These are phyloP conservation scores for Scleroderma citrinum DNA, from an alignment of 768 basidiomycete species.

Conservation along the genomic window DNA sequence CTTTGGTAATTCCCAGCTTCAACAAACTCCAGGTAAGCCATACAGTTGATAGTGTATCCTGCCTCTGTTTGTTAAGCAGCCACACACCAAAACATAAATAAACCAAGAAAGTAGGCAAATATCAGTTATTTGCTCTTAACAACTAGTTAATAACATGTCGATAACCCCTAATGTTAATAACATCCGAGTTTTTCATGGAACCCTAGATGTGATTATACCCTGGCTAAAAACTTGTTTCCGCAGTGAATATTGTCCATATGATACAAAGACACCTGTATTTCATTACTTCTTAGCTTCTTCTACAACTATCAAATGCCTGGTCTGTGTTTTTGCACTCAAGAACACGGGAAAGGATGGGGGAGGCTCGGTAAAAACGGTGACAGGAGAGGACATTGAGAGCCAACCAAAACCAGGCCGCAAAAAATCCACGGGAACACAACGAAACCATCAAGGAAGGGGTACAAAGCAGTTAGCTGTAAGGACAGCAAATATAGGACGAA, in stretches of 20 bases:
- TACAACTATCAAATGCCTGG: constrained; percentile 23
- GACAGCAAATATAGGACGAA: constrained; percentile 11
- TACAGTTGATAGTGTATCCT: too few relatives aligned
- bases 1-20: too few relatives aligned
- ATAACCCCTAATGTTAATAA: too few relatives aligned
- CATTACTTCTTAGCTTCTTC: constrained; percentile 22
- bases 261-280: constrained; percentile 27
- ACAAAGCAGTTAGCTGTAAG: neutral
- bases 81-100: too few relatives aligned
- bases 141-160: too few relatives aligned
- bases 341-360: constrained; percentile 11
- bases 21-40: too few relatives aligned
- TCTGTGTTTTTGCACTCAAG: constrained; percentile 16
- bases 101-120: too few relatives aligned
- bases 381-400: constrained; percentile 10
- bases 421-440: constrained; percentile 13
- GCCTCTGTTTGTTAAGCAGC: too few relatives aligned
- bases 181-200: too few relatives aligned
- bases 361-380: constrained; percentile 11
- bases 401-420: constrained; percentile 11
- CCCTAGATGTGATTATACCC: too few relatives aligned
- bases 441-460: constrained; percentile 18
- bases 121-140: too few relatives aligned
- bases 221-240: too few relatives aligned
- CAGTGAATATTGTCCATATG: constrained; percentile 25